These are phyloP conservation scores for Hortaea sp. DNA, from an alignment of 2,329 filamentous ascomycete species.

Conservation along the genomic window DNA sequence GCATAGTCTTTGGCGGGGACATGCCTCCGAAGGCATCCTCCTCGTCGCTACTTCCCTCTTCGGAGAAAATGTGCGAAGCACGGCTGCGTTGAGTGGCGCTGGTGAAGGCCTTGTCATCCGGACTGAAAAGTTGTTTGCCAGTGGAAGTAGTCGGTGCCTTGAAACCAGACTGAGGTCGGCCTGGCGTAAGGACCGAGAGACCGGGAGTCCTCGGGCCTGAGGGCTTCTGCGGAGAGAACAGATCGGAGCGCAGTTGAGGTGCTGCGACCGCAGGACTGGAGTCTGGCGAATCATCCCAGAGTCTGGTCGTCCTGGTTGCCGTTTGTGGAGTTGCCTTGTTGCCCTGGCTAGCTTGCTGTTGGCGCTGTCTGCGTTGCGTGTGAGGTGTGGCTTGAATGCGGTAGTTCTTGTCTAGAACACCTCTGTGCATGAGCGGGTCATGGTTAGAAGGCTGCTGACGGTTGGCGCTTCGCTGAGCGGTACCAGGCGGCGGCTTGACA, in stretches of 20 bases:
- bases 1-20: conserved; percentile 88
- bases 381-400: conserved; percentile 87
- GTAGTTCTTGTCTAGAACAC: conserved; percentile 87
- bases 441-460: conserved; percentile 26
- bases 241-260: conserved; percentile 72
- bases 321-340: conserved; percentile 21
- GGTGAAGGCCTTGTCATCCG: conserved; percentile 19
- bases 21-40: conserved; percentile 44
- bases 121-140: conserved; percentile 25
- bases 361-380: conserved; percentile 19
- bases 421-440: conserved; percentile 74
- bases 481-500: conserved; percentile 25
- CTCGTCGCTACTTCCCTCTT: conserved; percentile 37
- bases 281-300: conserved; percentile 37
- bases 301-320: conserved; percentile 21
- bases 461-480: not conserved
- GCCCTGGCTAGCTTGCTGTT: conserved; percentile 17
- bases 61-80: conserved; percentile 9
- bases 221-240: conserved; percentile 47
- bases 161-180: conserved; percentile 9
- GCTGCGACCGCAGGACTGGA: conserved; percentile 60
- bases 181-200: conserved; percentile 69
- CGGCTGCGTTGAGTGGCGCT: conserved; percentile 10
- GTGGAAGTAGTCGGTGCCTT: conserved; percentile 21
- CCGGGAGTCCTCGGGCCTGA: conserved; percentile 59